A percentile compares a stretch with the other conserved stretches of the same genome.
These are phyloP conservation scores for Guyanaporus albipodus DNA, from an alignment of 768 basidiomycete species.

Conservation along the genomic window DNA sequence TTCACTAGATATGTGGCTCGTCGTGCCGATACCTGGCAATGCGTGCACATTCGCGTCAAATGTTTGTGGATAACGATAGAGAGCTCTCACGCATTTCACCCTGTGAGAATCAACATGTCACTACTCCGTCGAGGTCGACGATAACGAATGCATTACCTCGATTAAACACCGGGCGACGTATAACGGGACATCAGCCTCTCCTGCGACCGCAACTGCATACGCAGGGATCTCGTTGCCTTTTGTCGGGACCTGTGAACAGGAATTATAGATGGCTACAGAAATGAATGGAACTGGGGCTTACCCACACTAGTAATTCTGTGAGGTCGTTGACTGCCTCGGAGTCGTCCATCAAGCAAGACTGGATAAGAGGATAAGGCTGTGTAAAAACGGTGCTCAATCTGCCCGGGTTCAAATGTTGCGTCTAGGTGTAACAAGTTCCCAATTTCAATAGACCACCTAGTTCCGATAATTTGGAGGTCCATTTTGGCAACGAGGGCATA, in stretches of 20 bases:
- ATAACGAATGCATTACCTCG: conserved; percentile 3
- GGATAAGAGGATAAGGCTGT: too few relatives aligned
- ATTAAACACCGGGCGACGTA: conserved; percentile 21
- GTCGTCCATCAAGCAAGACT: too few relatives aligned
- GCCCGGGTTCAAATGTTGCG: too few relatives aligned
- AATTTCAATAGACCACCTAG: too few relatives aligned
- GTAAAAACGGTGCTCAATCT: too few relatives aligned
- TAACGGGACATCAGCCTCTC: conserved; percentile 4
- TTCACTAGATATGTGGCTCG: conserved; percentile 3
- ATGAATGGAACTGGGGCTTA: neutral
- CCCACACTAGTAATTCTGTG: too few relatives aligned
- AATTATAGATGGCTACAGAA: neutral
- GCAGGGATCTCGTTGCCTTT: conserved; percentile 21
- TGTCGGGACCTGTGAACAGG: conserved; percentile 6
- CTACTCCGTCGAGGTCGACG: neutral
- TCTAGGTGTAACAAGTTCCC: too few relatives aligned
- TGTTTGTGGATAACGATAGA: neutral
- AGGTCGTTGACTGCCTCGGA: neutral
- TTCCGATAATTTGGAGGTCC: too few relatives aligned
- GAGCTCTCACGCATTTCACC: conserved; percentile 18
- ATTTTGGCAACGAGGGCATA: too few relatives aligned
- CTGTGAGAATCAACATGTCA: conserved; percentile 6
- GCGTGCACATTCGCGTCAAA: neutral
- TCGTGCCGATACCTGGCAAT: conserved; percentile 20
- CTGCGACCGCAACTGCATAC: conserved; percentile 11